Conservation (phyloP, 176 grass and related monocot species). For the Triticum turgidum region DNA sequence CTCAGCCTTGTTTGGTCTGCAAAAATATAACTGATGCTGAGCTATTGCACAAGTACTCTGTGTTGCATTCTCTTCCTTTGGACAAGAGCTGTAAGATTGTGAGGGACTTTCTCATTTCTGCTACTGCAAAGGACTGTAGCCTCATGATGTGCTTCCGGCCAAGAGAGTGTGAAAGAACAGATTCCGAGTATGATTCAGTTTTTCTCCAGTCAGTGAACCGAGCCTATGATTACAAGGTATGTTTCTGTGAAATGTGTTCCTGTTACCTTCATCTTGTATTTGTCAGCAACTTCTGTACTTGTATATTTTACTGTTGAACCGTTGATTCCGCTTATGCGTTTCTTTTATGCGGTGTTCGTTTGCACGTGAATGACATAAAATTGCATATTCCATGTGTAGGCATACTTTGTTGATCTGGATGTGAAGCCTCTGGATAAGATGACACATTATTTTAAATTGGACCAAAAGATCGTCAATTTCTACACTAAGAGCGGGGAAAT, state of each 20-base stretch:
- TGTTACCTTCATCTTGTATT: background rate
- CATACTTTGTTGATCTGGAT: conserved; percentile 79
- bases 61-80: conserved; percentile 68
- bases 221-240: conserved; percentile 91
- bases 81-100: conserved; percentile 68
- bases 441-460: conserved; percentile 63
- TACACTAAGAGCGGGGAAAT: conserved; percentile 49
- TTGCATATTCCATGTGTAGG: conserved; percentile 36
- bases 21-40: conserved; percentile 51
- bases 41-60: conserved; percentile 50
- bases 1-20: conserved; percentile 71
- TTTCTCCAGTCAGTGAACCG: conserved; percentile 61
- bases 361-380: no score
- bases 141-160: conserved; percentile 82
- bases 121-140: conserved; percentile 90
- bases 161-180: conserved; percentile 31
- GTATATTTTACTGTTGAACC: background rate
- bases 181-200: conserved; percentile 59
- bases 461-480: conserved; percentile 74
- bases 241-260: background rate
- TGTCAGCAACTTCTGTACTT: background rate
- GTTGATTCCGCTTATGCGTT: background rate
- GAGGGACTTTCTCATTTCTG: conserved; percentile 75
- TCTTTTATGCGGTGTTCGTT: background rate
- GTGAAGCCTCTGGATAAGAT: conserved; percentile 89